Evolutionary conservation across 2,329 filamentous ascomycete species (phyloP), one percentile per base, ranked within the genome.

Genomic region (Fusarium domesticum): DNA sequence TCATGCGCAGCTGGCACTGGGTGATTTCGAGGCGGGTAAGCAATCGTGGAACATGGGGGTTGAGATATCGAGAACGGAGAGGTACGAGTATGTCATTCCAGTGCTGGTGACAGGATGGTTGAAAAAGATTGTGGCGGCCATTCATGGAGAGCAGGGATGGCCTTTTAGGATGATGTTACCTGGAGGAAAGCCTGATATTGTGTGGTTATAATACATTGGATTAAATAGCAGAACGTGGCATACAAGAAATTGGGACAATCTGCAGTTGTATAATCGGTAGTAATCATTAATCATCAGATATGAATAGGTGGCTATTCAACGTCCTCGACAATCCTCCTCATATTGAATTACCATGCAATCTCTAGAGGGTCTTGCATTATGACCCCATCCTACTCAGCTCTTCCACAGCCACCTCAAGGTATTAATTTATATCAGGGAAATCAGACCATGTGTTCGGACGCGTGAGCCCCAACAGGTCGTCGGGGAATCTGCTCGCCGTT

Each of bases 161-260:
- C 52, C 57, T 1, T 53, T 66, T n/a, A 50, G 60, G 0, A 62
- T 65, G 25, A 65, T 64, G 57, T 43, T 64, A n/a, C 64, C 63
- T 0, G 57, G 58, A 0, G 63, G 61, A 1, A 60, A 50, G 10
- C 58, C 57, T 6, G 59, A 63, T 33, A 17, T 60, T 7, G 54
- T 50, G 1, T 57, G 57, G 57, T 17, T 39, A 10, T 53, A 39
- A 11, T n/a, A n/a, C n/a, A n/a, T n/a, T n/a, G n/a, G n/a, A n/a
- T n/a, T n/a, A n/a, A n/a, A n/a, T n/a, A n/a, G n/a, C n/a, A n/a
- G n/a, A n/a, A n/a, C n/a, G n/a, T n/a, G n/a, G n/a, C n/a, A n/a
- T n/a, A n/a, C n/a, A n/a, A n/a, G n/a, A n/a, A n/a, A n/a, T n/a
- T n/a, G n/a, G n/a, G n/a, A n/a, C n/a, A n/a, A n/a, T n/a, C n/a